Percentiles rank a stretch among this genome's conserved stretches.
These are phyloP conservation scores for Lichtheimia ornata DNA, from an alignment of 371 early-diverging fungal species.

Conservation along the genomic window DNA sequence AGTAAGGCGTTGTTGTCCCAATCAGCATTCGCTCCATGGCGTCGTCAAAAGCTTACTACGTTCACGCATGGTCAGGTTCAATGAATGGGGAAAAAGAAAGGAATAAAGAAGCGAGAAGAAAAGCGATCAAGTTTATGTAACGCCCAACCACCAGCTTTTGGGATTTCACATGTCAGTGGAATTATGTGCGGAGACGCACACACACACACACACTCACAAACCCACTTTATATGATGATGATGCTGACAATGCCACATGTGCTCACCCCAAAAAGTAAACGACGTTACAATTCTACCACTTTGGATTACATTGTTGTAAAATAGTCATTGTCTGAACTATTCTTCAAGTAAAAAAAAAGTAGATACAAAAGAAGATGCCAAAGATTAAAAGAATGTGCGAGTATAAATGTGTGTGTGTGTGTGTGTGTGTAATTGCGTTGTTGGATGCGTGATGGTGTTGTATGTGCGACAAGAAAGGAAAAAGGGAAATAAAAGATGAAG, in stretches of 20 bases:
- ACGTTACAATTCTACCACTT: not conserved
- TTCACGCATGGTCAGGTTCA: slow-evolving; percentile 1
- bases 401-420: not conserved
- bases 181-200: not conserved
- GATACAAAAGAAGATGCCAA: not conserved
- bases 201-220: too few relatives aligned
- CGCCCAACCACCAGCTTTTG: slow-evolving; percentile 2
- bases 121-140: not conserved
- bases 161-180: not conserved
- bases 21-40: not conserved
- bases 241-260: not conserved
- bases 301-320: not conserved
- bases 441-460: not conserved
- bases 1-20: not conserved
- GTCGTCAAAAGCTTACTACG: not conserved
- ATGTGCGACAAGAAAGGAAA: not conserved
- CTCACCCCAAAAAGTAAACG: not conserved
- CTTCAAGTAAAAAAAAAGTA: not conserved
- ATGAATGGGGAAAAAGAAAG: not conserved
- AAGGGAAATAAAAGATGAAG: too few relatives aligned
- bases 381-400: not conserved
- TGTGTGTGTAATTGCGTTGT: not conserved
- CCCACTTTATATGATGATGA: not conserved
- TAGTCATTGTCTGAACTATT: not conserved
- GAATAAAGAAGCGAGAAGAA: not conserved